phyloP scores from a whole-genome alignment of 2,329 filamentous ascomycete genomes.

The Annulohypoxylon truncatum region DNA sequence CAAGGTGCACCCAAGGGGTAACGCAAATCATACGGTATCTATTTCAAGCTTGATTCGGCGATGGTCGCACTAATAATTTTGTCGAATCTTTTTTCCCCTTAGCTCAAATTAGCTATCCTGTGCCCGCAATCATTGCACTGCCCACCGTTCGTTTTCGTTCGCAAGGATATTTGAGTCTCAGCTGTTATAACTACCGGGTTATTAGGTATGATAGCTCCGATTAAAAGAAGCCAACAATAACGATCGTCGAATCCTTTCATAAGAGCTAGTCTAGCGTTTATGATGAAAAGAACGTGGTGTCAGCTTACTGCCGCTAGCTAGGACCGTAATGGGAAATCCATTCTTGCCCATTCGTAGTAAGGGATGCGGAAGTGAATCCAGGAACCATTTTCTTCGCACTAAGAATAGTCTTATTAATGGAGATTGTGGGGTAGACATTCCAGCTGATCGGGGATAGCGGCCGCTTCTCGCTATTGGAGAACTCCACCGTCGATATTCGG shows the following conservation, averaged over 20 bases:
- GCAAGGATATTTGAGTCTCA: neutral
- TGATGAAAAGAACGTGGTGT: neutral
- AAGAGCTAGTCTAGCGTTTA: neutral
- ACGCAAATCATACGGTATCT: constrained; percentile 5
- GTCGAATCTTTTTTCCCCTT: neutral
- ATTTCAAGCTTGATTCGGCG: constrained; percentile 7
- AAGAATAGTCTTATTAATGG: constrained; percentile 21
- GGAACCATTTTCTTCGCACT: constrained; percentile 6
- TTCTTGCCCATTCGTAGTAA: neutral
- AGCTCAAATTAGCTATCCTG: neutral
- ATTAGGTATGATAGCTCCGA: constrained; percentile 3
- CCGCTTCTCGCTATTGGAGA: constrained; percentile 30
- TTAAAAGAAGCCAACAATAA: neutral
- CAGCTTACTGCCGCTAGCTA: neutral
- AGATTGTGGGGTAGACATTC: constrained; percentile 27
- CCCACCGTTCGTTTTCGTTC: constrained; percentile 1
- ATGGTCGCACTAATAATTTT: neutral
- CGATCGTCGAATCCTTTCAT: neutral
- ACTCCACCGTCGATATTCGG: constrained; percentile 11
- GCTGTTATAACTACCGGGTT: neutral
- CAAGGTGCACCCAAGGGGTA: constrained; percentile 3
- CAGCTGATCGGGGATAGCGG: constrained; percentile 34
- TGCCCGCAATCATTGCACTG: constrained; percentile 11
- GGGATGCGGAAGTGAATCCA: constrained; percentile 5
- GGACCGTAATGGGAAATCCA: neutral